Evolutionary conservation across 1,284 basidiomycete species (phyloP).

Genomic region (Puccinia hordei): DNA sequence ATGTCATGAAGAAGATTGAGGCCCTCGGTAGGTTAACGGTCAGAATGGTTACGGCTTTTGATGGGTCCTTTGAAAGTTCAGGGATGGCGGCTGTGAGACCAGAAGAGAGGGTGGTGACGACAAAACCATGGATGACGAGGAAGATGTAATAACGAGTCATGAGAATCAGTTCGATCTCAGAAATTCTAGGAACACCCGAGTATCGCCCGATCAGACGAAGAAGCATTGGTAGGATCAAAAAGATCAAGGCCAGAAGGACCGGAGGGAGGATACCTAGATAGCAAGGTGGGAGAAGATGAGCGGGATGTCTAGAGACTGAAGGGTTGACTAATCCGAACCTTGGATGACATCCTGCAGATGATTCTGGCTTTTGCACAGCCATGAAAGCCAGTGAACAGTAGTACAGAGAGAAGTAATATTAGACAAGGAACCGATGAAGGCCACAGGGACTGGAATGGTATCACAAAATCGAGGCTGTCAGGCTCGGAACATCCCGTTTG

Average conservation of each 20-base stretch:
- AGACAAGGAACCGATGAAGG: slow-evolving; percentile 81
- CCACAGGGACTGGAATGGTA: slow-evolving; percentile 53
- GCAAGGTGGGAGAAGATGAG: not conserved
- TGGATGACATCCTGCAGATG: slow-evolving; percentile 33
- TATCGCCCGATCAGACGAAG: slow-evolving; percentile 70
- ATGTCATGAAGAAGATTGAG: slow-evolving; percentile 92
- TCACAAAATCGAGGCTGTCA: not conserved
- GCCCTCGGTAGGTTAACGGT: slow-evolving; percentile 77
- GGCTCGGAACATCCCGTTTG: not conserved
- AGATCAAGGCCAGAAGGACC: slow-evolving; percentile 79
- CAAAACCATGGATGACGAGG: slow-evolving; percentile 86
- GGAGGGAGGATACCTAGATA: slow-evolving; percentile 76
- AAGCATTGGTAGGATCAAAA: slow-evolving; percentile 86
- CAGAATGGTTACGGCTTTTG: slow-evolving; percentile 68
- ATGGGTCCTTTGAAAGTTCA: slow-evolving; percentile 68
- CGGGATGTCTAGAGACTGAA: not conserved
- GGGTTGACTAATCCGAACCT: not conserved
- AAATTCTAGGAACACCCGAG: slow-evolving; percentile 77
- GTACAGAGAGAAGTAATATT: slow-evolving; percentile 75
- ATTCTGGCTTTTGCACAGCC: slow-evolving; percentile 70
- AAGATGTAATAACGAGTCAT: slow-evolving; percentile 92
- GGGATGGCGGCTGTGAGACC: slow-evolving; percentile 75
- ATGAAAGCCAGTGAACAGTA: slow-evolving; percentile 72
- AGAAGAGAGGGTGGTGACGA: slow-evolving; percentile 78
- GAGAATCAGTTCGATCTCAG: slow-evolving; percentile 81